These are phyloP conservation scores for Penicillium arizonense DNA, from an alignment of 495 filamentous ascomycete genomes.

Conservation along the genomic window DNA sequence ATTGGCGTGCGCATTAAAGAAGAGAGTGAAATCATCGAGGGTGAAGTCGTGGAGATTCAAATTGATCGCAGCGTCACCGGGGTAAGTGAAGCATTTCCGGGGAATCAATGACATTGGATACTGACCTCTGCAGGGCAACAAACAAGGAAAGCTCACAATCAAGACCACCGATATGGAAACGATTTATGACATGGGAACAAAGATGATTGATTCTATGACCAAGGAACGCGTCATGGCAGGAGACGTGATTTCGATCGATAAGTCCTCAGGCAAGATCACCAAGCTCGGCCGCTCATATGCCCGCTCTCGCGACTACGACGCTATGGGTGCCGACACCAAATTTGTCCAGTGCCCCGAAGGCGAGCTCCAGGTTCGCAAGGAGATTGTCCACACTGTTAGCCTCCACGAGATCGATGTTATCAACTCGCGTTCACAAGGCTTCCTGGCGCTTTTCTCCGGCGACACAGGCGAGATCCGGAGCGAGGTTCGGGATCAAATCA, in stretches of 20 bases:
- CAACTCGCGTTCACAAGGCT: constrained; percentile 96
- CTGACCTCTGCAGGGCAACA: constrained; percentile 61
- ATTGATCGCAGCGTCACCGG: constrained; percentile 97
- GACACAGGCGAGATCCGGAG: constrained; percentile 98
- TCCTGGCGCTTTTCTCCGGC: constrained; percentile 92
- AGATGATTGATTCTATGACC: constrained; percentile 99
- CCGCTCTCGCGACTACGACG: constrained; percentile 94
- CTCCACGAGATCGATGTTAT: constrained; percentile 99
- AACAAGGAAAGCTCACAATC: constrained; percentile 98
- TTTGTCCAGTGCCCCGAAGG: constrained; percentile 98
- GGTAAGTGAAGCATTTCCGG: constrained; percentile 37
- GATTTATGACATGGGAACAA: constrained; percentile 97
- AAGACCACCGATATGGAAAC: constrained; percentile 99
- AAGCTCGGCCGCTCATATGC: constrained; percentile 94
- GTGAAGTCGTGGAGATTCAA: constrained; percentile 98
- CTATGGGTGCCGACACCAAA: constrained; percentile 97
- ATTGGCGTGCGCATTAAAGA: constrained; percentile 97
- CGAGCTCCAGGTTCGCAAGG: constrained; percentile 94
- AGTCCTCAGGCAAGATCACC: constrained; percentile 94
- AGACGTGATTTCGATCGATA: constrained; percentile 97
- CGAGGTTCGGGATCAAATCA: constrained; percentile 97
- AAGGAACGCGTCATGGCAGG: constrained; percentile 98
- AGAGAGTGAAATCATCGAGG: constrained; percentile 98
- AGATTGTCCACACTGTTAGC: constrained; percentile 94
- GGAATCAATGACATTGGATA: background rate